phyloP scores from a whole-genome alignment of 352 stramenopile genomes.

The Globisporangium ultimum region DNA sequence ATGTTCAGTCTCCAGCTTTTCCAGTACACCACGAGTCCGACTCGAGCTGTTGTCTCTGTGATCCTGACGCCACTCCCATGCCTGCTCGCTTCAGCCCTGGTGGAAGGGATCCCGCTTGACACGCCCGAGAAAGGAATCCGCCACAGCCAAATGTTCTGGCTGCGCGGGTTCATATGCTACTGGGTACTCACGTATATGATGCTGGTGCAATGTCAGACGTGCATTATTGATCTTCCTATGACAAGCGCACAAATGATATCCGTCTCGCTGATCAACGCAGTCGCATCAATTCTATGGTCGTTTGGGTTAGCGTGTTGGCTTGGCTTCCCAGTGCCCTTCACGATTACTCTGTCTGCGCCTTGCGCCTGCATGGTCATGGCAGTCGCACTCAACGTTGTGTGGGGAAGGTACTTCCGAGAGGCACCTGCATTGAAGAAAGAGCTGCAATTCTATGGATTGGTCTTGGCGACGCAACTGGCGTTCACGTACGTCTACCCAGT shows the following conservation, averaged over 20 bases:
- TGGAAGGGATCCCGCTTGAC: constrained; percentile 5
- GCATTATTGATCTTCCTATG: not conserved
- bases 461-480: not conserved
- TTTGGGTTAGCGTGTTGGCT: not conserved
- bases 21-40: not conserved
- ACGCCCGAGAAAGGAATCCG: not conserved
- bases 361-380: not conserved
- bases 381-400: not conserved
- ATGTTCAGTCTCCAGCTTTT: constrained; percentile 1
- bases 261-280: not conserved
- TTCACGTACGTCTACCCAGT: not conserved
- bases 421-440: not conserved
- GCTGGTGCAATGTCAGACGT: not conserved
- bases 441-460: not conserved
- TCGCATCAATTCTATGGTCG: not conserved
- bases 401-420: not conserved
- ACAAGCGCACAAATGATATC: not conserved
- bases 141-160: not conserved
- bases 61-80: not conserved
- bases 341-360: not conserved
- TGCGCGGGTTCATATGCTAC: not conserved
- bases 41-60: not conserved
- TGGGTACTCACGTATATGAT: not conserved
- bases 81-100: not conserved
- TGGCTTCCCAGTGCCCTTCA: not conserved